Conservation (phyloP, 1,284 basidiomycete genomes). For the Lignosus rhinocerotis region DNA sequence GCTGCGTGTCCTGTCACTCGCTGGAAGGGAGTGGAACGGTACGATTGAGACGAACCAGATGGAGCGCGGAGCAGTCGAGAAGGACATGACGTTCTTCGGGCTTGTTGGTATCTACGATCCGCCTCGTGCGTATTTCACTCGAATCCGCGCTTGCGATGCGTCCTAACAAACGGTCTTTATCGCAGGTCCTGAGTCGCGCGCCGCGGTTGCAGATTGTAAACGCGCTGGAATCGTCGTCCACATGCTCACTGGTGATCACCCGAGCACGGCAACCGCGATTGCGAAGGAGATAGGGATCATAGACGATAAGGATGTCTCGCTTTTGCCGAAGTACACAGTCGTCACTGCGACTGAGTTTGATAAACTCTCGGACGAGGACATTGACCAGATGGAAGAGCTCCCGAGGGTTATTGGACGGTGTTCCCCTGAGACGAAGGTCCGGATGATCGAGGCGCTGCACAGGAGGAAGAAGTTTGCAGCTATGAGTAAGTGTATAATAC, state of each 20-base stretch:
- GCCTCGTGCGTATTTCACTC: conserved; percentile 42
- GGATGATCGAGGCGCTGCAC: conserved; percentile 57
- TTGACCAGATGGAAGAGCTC: conserved; percentile 55
- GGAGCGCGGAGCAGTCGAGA: conserved; percentile 54
- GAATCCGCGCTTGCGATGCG: background rate
- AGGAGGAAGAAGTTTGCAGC: conserved; percentile 48
- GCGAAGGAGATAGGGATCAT: conserved; percentile 53
- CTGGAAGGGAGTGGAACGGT: conserved; percentile 26
- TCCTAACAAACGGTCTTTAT: background rate
- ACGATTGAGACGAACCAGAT: background rate
- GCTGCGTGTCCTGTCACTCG: conserved; percentile 44
- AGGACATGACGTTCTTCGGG: conserved; percentile 59
- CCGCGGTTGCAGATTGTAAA: conserved; percentile 62
- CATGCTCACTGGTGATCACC: conserved; percentile 51
- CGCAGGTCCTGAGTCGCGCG: conserved; percentile 50
- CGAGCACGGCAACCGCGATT: conserved; percentile 48
- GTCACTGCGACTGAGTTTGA: conserved; percentile 66
- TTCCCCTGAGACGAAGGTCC: conserved; percentile 47
- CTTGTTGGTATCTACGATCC: conserved; percentile 72
- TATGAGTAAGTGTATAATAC: conserved; percentile 38
- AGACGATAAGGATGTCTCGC: conserved; percentile 37
- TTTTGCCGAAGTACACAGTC: conserved; percentile 29
- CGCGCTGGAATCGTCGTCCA: conserved; percentile 66
- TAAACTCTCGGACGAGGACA: conserved; percentile 57
- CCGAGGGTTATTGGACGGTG: conserved; percentile 62